Conservation (phyloP, 2,329 filamentous ascomycete genomes). For the Claviceps fusiformis region DNA sequence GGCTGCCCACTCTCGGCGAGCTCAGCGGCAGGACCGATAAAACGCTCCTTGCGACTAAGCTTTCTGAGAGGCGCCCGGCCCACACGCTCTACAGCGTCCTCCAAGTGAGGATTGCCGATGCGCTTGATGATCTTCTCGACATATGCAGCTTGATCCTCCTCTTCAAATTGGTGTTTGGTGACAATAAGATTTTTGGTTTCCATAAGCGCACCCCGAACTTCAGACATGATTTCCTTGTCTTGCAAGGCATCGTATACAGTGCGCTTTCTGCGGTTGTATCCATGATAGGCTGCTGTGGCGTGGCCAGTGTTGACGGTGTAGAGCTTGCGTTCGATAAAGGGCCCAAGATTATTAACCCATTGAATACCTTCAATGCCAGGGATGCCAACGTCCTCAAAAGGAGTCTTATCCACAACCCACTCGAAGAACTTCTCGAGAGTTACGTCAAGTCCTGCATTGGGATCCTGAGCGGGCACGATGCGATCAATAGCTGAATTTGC, state of each 20-base stretch:
- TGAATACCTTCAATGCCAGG: slow-evolving; percentile 78
- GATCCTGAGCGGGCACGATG: slow-evolving; percentile 84
- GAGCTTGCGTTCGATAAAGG: slow-evolving; percentile 98
- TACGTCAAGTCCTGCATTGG: slow-evolving; percentile 71
- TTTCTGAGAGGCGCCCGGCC: slow-evolving; percentile 91
- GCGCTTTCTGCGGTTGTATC: slow-evolving; percentile 71
- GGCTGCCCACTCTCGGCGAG: slow-evolving; percentile 69
- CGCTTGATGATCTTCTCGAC: slow-evolving; percentile 84
- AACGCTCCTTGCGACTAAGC: slow-evolving; percentile 86
- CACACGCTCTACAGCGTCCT: slow-evolving; percentile 89
- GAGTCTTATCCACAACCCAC: slow-evolving; percentile 87
- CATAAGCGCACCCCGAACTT: slow-evolving; percentile 65
- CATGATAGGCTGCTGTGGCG: slow-evolving; percentile 91
- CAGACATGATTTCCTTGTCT: slow-evolving; percentile 64
- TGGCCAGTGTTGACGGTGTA: slow-evolving; percentile 99
- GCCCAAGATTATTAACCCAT: slow-evolving; percentile 81
- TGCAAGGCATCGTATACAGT: slow-evolving; percentile 82
- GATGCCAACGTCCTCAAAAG: slow-evolving; percentile 53
- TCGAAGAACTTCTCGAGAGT: slow-evolving; percentile 98
- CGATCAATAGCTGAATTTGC: slow-evolving; percentile 98
- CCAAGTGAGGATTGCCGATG: slow-evolving; percentile 85
- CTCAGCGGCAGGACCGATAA: slow-evolving; percentile 82
- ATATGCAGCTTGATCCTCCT: slow-evolving; percentile 68
- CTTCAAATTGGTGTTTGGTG: slow-evolving; percentile 68
- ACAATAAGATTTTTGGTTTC: slow-evolving; percentile 83